These are phyloP conservation scores for Metschnikowia kofuensis DNA, from an alignment of 805 yeast genomes.

Conservation along the genomic window DNA sequence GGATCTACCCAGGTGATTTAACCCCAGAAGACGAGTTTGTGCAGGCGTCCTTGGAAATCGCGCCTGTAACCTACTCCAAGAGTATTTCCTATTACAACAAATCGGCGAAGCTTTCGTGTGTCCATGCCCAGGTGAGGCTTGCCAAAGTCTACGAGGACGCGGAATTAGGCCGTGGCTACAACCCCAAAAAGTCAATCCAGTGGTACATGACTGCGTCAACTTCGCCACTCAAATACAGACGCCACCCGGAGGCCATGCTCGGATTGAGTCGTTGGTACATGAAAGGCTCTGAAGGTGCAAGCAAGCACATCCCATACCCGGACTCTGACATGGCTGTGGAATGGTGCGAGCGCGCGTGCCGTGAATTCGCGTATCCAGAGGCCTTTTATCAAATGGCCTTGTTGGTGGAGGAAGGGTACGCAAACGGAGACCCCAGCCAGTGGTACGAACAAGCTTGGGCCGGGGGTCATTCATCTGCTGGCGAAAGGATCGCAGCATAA, in stretches of 20 bases:
- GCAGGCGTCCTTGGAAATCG: conserved; percentile 29
- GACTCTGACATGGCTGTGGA: conserved; percentile 36
- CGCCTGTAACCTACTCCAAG: conserved; percentile 43
- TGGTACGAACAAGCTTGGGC: conserved; percentile 37
- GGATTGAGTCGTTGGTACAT: conserved; percentile 43
- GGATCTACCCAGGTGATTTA: conserved; percentile 44
- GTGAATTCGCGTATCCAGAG: conserved; percentile 37
- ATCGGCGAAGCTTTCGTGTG: conserved; percentile 39
- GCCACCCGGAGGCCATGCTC: conserved; percentile 46
- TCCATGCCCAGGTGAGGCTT: conserved; percentile 40
- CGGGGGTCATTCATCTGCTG: conserved; percentile 31
- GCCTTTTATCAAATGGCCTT: conserved; percentile 41
- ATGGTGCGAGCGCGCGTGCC: conserved; percentile 44
- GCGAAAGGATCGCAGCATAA: not conserved
- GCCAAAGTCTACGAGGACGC: conserved; percentile 44
- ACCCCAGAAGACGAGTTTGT: conserved; percentile 35
- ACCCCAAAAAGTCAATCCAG: conserved; percentile 42
- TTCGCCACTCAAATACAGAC: conserved; percentile 36
- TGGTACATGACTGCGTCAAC: conserved; percentile 44
- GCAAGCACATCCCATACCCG: conserved; percentile 36
- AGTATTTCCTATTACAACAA: conserved; percentile 41
- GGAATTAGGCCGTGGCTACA: conserved; percentile 37
- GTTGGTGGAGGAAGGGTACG: conserved; percentile 36
- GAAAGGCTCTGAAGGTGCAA: conserved; percentile 31
- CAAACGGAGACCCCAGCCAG: conserved; percentile 23